phyloP scores from a whole-genome alignment of 257 asterid genomes.

The Ligustrum vulgare region DNA sequence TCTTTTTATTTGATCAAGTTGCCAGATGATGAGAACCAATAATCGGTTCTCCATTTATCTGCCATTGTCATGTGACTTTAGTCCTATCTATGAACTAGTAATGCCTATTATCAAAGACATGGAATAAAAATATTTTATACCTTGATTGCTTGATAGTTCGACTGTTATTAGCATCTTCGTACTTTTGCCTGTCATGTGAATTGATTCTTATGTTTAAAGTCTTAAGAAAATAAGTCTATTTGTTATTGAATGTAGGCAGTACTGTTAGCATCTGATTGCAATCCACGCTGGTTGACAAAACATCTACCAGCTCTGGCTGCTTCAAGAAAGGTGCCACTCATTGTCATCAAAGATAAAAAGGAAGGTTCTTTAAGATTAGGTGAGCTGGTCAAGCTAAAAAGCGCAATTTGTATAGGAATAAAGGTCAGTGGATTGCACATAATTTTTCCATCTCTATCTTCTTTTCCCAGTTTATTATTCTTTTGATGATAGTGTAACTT shows the following conservation, averaged over 20 bases:
- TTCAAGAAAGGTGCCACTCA: slow-evolving; percentile 69
- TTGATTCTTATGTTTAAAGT: not conserved
- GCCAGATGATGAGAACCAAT: not conserved
- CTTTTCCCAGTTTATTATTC: not conserved
- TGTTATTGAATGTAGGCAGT: slow-evolving; percentile 49
- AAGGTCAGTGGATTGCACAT: slow-evolving; percentile 43
- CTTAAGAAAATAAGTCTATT: not conserved
- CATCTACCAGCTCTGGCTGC: slow-evolving; percentile 72
- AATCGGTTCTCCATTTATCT: slow-evolving; percentile 4
- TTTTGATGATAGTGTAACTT: slow-evolving; percentile 16
- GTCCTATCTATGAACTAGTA: not conserved
- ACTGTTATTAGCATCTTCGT: not conserved
- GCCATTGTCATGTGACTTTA: slow-evolving; percentile 8
- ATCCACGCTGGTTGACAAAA: slow-evolving; percentile 78
- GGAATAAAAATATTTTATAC: not conserved
- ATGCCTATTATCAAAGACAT: not conserved
- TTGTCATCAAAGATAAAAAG: slow-evolving; percentile 59
- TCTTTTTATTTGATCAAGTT: not conserved
- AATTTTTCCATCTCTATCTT: not conserved
- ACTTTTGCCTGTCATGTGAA: not conserved
- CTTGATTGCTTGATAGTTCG: not conserved
- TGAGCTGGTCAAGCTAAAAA: slow-evolving; percentile 71
- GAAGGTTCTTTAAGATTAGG: slow-evolving; percentile 80
- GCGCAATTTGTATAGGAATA: slow-evolving; percentile 78
- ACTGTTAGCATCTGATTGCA: slow-evolving; percentile 72